Base-by-base conservation (phyloP, 345 rosid species). In the Linum trigynum region DNA sequence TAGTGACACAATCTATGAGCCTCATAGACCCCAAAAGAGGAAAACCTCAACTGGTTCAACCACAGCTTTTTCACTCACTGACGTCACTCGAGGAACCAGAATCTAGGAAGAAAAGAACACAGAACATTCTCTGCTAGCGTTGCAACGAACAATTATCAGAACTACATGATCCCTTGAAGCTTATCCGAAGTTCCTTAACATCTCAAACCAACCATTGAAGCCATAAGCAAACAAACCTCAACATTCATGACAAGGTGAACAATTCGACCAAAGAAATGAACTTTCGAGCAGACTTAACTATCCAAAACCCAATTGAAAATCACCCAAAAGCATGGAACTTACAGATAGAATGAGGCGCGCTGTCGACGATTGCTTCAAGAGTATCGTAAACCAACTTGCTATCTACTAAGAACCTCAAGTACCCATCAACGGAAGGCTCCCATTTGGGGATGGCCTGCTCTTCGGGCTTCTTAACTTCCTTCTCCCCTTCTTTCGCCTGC, bases 371-470 rank as follows among this genome's bases (percentile, higher is more conserved):
- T 67, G 61, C 67, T 75, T 92, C 98, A 69, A 92, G 96, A 0
- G 97, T 85, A 70, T 90, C 89, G 76, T 90, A 90, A 39, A 92
- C 98, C 79, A 92, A 64, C 72, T 90, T 90, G 85, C 88, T 90
- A 59, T 92, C 98, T 53, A 90, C 96, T 64, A 92, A 82, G 77
- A 92, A 88, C 76, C 71, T 82, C 85, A 90, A 79, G 78, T 90
- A 92, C 5, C 98, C 97, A 16, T 86, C 89, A 65, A 88, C 75
- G 3, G 85, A 69, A 0, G 98, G 98, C 59, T 88, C 85, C 97
- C 98, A 92, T 58, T 83, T 83, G 14, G 75, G 65, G 3, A 88
- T 80, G 5, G 85, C 59, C 65, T 65, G 71, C 77, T 92, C 97
- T 73, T 92, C 90, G 0, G 88, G 91, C 71, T 78, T 35, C 75